Evolutionary conservation across 768 basidiomycete species (phyloP).

Genomic region (Chalciporus chontae): DNA sequence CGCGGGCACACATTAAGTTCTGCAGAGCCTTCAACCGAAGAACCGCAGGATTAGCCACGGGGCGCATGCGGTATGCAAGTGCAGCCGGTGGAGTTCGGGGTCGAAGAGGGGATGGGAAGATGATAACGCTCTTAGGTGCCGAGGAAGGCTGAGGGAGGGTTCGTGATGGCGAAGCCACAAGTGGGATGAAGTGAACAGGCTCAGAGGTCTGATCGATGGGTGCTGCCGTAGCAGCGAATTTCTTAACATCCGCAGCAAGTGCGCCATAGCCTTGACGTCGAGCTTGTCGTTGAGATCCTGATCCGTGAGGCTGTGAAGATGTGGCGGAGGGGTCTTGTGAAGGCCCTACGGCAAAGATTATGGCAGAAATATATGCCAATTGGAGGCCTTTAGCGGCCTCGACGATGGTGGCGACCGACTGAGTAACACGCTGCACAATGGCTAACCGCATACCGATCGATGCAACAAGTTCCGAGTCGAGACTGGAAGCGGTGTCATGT

Average conservation of each 20-base stretch:
- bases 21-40: constrained; percentile 60
- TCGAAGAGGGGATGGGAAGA: constrained; percentile 41
- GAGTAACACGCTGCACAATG: constrained; percentile 29
- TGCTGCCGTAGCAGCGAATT: constrained; percentile 31
- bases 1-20: constrained; percentile 46
- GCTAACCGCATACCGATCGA: constrained; percentile 8
- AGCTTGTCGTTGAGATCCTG: constrained; percentile 12
- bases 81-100: constrained; percentile 32
- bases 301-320: constrained; percentile 15
- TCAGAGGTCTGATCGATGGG: constrained; percentile 13
- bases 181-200: constrained; percentile 40
- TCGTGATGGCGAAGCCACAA: constrained; percentile 34
- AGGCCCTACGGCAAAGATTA: constrained; percentile 43
- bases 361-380: constrained; percentile 52
- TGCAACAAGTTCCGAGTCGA: not conserved
- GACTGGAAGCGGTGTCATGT: constrained; percentile 5
- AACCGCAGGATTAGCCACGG: constrained; percentile 57
- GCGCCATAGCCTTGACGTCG: constrained; percentile 44
- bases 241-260: constrained; percentile 38
- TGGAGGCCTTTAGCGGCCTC: constrained; percentile 57
- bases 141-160: constrained; percentile 25
- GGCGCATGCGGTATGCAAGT: constrained; percentile 47
- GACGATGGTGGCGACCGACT: constrained; percentile 41
- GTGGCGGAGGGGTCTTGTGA: constrained; percentile 18
- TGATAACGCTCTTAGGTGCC: constrained; percentile 36